Evolutionary conservation across 2,329 filamentous ascomycete species (phyloP), one percentile per base, ranked within the genome.

Genomic region (Aspergillus calidoustus): DNA sequence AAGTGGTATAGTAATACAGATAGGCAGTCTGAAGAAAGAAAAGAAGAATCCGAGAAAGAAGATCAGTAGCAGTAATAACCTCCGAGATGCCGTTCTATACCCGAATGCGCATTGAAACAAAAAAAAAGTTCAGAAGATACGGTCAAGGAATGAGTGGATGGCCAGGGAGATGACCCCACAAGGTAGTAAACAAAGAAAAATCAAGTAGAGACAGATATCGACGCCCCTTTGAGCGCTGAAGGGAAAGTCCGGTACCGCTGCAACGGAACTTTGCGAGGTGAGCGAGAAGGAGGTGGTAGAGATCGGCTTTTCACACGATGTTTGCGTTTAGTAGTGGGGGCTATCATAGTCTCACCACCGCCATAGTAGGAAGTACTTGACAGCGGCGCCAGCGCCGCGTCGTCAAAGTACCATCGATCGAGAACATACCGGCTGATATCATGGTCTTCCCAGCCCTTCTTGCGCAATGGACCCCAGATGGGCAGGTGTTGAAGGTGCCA

Each of bases 371-470:
- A 48, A 11, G 23, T 19, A 22, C 11, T 28, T 8, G 59, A 23
- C 31, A 54, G 56, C 11, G 31, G 13, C 60, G 50, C 53, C 43
- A 46, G 41, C 7, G 48, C 50, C 25, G 62, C 56, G 9, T 67
- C 65, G 59, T 73, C 69, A 11, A 47, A 47, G 34, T 66, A 71
- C 71, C 72, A 74, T 5, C 65, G 22, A 19, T 57, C 62, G 19
- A 74, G 51, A 4, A 67, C 68, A 64, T 67, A 49, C 22, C 65
- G 60, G 30, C 70, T 69, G 53, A 74, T 69, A 11, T 60, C 57
- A 28, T 57, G 15, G 17, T 65, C 61, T 52, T 69, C 59, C 61
- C 57, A 68, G 17, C 68, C 69, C 11, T 67, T 17, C 1, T 64
- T 47, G 13, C 61, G 52, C 38, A 72, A 38, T 17, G 56, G 34